Base-by-base conservation (phyloP, 2,329 filamentous ascomycete species). In the Aspergillus fijiensis region DNA sequence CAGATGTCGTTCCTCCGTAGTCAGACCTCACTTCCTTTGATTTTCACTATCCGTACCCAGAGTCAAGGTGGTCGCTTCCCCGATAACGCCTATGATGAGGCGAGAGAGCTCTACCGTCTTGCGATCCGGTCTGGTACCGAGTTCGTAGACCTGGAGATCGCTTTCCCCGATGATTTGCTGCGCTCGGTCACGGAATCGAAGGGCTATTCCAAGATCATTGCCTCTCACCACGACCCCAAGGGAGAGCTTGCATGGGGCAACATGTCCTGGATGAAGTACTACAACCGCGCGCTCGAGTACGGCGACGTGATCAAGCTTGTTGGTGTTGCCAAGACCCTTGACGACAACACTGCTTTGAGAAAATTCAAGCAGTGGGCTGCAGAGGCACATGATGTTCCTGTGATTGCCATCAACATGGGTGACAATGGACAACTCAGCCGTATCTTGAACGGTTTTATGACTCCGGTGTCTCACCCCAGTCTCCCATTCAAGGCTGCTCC, bases 381-480 rank as follows among this genome's bases (percentile, higher is more conserved):
- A 42, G 80, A 83, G 25, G 85, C 90, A 1, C 89, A 96, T 71
- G 83, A 89, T 56, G 87, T 87, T n/a, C 94, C 93, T 0, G 79
- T 99, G 58, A 97, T 99, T 67, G 92, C 90, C 1, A 89, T 99
- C 73, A 99, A 99, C 77, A 98, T 99, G 94, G 93, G 94, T 31
- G 82, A 86, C 51, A 81, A 85, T 27, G 95, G 95, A 52, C 95
- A 96, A 78, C 84, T 97, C 48, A 96, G 92, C 70, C 88, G 95
- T 35, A 89, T 99, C 49, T 80, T 96, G 60, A 99, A 99, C 76
- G 83, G 85, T 31, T 98, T 98, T 81, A 87, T 99, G 80, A 98
- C 95, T 0, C 95, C 95, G 0, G 95, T 99, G 14, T 92, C 92
- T 3, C 95, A 98, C 74, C 90, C 92, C 1, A 85, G 84, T 12